A percentile compares a stretch with the other conserved stretches of the same genome.
Evolutionary conservation across 208 protist genomes (phyloP).

Genomic region (Trypanosomatidae sp.): DNA sequence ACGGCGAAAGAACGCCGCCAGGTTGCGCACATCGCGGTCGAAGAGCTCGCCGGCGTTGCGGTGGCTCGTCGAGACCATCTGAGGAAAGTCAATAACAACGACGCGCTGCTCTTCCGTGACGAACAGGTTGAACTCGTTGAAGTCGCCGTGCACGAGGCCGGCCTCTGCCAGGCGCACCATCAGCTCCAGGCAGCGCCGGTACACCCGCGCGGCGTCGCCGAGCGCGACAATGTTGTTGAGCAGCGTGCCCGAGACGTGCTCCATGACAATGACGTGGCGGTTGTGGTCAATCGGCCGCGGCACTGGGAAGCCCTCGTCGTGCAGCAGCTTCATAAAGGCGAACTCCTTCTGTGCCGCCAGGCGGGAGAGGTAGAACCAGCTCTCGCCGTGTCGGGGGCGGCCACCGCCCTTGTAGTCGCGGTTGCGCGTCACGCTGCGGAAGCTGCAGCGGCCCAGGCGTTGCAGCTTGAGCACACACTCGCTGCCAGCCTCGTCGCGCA

Average conservation of each 20-base stretch:
- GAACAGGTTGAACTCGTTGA: conserved; percentile 99
- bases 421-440: conserved; percentile 94
- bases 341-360: conserved; percentile 97
- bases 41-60: conserved; percentile 93
- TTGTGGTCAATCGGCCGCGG: conserved; percentile 96
- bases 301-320: conserved; percentile 94
- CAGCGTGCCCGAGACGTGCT: conserved; percentile 83
- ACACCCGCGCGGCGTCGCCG: conserved; percentile 81
- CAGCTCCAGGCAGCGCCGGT: conserved; percentile 83
- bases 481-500: conserved; percentile 61
- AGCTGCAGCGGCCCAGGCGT: conserved; percentile 96
- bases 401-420: conserved; percentile 93
- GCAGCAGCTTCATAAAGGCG: conserved; percentile 96
- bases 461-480: conserved; percentile 91
- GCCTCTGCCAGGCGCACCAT: conserved; percentile 88
- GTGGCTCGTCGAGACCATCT: conserved; percentile 98
- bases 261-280: conserved; percentile 98
- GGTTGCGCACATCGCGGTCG: conserved; percentile 95
- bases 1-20: conserved; percentile 92
- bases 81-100: conserved; percentile 99
- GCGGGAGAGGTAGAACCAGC: conserved; percentile 98
- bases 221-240: conserved; percentile 90
- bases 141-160: conserved; percentile 98
- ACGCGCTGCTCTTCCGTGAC: conserved; percentile 87
- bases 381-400: conserved; percentile 74